Percentiles rank a stretch among this genome's conserved stretches.
Conservation (phyloP, 179 eudicot genomes). For the Vitellaria paradoxa region DNA sequence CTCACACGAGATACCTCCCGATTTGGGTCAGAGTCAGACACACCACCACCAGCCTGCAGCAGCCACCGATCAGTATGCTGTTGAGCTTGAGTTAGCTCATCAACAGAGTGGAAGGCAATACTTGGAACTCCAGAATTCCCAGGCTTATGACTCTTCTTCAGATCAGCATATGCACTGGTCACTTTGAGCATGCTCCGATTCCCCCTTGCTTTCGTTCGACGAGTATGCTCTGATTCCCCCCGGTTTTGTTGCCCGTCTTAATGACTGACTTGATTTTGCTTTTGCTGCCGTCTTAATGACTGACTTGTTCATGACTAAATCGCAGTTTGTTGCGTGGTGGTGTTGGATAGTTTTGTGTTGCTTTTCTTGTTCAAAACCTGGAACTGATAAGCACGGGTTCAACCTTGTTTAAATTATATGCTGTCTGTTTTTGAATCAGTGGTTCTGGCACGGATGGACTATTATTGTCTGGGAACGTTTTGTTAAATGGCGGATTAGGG, state of each 20-base stretch:
- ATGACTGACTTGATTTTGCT: neutral
- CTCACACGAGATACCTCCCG: conserved; percentile 31
- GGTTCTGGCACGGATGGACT: neutral
- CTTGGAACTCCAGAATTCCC: conserved; percentile 49
- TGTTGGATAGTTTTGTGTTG: neutral
- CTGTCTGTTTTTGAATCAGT: neutral
- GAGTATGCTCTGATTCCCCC: too few species aligned
- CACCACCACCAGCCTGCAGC: conserved; percentile 25
- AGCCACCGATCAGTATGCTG: conserved; percentile 24
- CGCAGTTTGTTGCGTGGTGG: too few species aligned
- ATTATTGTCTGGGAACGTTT: neutral
- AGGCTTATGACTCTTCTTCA: conserved; percentile 44
- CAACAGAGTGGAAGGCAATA: conserved; percentile 54
- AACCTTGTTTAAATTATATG: neutral
- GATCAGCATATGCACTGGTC: conserved; percentile 63
- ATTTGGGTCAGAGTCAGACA: conserved; percentile 57
- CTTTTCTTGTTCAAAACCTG: neutral
- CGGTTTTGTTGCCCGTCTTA: neutral
- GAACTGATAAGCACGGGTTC: neutral
- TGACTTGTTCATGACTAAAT: too few species aligned
- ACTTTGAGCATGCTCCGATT: conserved; percentile 26
- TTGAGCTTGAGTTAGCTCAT: conserved; percentile 48
- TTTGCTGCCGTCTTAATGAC: neutral
- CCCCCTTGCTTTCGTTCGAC: neutral
- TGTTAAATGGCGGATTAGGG: neutral